Evolutionary conservation across 1,139 yeast species (phyloP).

Genomic region (Diutina sp.): DNA sequence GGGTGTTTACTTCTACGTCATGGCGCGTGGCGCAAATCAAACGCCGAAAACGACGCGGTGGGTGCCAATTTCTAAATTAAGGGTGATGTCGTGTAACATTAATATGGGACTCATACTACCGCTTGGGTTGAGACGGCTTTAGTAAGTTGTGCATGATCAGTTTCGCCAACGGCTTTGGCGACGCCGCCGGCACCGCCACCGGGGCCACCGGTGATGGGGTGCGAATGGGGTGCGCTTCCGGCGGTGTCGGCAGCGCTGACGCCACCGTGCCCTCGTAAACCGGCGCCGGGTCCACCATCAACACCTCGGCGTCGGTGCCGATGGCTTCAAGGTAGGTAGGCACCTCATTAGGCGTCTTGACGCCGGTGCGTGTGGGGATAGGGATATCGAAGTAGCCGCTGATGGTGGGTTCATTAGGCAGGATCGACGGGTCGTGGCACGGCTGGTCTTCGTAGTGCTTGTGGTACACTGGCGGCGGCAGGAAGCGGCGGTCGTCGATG

Average conservation of each 20-base stretch:
- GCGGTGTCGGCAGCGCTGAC: not conserved
- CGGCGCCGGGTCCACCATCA: not conserved
- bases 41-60: not conserved
- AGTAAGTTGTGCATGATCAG: not conserved
- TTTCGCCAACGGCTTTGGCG: not conserved
- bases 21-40: not conserved
- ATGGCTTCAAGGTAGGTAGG: not conserved
- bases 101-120: not conserved
- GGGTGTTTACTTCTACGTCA: not conserved
- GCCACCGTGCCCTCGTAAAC: not conserved
- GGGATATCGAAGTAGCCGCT: not conserved
- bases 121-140: not conserved
- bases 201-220: not conserved
- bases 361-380: not conserved
- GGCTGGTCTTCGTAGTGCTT: not conserved
- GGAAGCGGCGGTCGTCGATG: not conserved
- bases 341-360: not conserved
- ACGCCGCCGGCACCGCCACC: not conserved
- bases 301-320: not conserved
- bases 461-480: not conserved
- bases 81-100: no score
- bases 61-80: no score
- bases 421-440: not conserved
- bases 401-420: not conserved
- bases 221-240: not conserved